phyloP scores from a whole-genome alignment of 805 yeast species.

The Sugiyamaella lignohabitans region DNA sequence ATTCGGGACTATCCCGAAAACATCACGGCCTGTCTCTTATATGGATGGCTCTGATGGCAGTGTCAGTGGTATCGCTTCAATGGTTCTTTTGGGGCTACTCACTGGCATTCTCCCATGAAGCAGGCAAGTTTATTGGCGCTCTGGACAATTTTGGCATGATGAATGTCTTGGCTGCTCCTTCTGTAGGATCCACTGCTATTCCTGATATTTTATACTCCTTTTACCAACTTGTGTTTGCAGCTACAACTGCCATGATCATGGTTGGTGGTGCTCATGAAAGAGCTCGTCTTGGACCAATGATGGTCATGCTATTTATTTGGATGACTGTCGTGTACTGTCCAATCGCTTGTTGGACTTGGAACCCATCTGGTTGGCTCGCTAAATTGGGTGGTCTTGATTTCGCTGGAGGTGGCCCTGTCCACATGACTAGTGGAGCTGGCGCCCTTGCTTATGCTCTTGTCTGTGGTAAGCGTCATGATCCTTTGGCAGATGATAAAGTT shows the following conservation, averaged over 20 bases:
- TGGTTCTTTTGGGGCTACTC: constrained; percentile 99
- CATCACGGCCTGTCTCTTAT: constrained; percentile 90
- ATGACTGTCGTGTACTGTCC: constrained; percentile 94
- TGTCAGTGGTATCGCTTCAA: constrained; percentile 76
- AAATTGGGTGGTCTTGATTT: constrained; percentile 81
- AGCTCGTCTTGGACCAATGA: constrained; percentile 93
- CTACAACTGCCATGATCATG: constrained; percentile 87
- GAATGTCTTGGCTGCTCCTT: constrained; percentile 76
- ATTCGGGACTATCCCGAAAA: constrained; percentile 90
- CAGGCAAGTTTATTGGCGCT: constrained; percentile 71
- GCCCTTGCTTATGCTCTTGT: constrained; percentile 90
- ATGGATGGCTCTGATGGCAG: constrained; percentile 92
- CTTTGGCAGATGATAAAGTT: constrained; percentile 51
- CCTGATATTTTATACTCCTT: constrained; percentile 89
- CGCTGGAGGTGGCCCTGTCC: constrained; percentile 99
- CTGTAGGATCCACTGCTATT: constrained; percentile 49
- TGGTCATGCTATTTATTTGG: constrained; percentile 91
- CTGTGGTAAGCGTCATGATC: constrained; percentile 87
- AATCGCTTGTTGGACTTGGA: constrained; percentile 97
- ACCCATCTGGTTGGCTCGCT: constrained; percentile 83
- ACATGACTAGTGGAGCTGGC: constrained; percentile 88
- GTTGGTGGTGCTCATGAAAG: constrained; percentile 98
- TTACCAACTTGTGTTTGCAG: constrained; percentile 96
- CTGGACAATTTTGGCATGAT: constrained; percentile 73
- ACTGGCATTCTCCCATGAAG: constrained; percentile 68